phyloP scores from a whole-genome alignment of 2,329 filamentous ascomycete species.

The Leptosphaerulina australis region DNA sequence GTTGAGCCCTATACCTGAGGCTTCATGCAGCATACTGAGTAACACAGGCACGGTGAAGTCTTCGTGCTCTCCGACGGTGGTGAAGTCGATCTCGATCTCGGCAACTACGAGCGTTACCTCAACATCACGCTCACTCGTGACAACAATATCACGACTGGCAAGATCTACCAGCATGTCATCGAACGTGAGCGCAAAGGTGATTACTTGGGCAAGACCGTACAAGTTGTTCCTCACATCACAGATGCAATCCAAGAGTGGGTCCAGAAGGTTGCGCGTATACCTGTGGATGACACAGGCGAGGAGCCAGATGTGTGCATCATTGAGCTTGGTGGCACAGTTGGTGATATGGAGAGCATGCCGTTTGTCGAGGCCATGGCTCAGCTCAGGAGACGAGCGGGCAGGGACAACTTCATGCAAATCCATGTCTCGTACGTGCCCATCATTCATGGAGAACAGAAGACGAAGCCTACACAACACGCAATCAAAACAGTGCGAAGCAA shows the following conservation, averaged over 20 bases:
- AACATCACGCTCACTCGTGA: constrained; percentile 81
- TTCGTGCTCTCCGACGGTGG: constrained; percentile 87
- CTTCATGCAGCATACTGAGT: constrained; percentile 20
- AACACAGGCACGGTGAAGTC: constrained; percentile 77
- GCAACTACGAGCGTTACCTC: constrained; percentile 82
- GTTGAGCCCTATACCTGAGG: constrained; percentile 19
- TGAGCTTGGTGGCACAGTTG: constrained; percentile 71
- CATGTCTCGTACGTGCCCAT: constrained; percentile 88
- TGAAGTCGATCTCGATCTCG: constrained; percentile 75
- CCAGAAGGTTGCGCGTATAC: constrained; percentile 79
- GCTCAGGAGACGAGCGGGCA: constrained; percentile 72
- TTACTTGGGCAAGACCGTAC: constrained; percentile 87
- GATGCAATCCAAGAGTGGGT: constrained; percentile 94
- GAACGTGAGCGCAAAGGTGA: constrained; percentile 73
- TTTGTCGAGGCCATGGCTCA: constrained; percentile 88
- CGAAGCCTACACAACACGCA: constrained; percentile 92
- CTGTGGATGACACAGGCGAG: constrained; percentile 82
- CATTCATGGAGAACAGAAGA: constrained; percentile 82
- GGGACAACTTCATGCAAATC: constrained; percentile 84
- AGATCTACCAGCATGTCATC: constrained; percentile 91
- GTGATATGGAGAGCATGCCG: constrained; percentile 85
- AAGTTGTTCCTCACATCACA: constrained; percentile 91
- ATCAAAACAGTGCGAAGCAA: constrained; percentile 83
- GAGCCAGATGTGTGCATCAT: constrained; percentile 92
- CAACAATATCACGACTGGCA: constrained; percentile 97